Evolutionary conservation across 2,329 filamentous ascomycete genomes (phyloP).

Genomic region (Colletotrichum sp.): DNA sequence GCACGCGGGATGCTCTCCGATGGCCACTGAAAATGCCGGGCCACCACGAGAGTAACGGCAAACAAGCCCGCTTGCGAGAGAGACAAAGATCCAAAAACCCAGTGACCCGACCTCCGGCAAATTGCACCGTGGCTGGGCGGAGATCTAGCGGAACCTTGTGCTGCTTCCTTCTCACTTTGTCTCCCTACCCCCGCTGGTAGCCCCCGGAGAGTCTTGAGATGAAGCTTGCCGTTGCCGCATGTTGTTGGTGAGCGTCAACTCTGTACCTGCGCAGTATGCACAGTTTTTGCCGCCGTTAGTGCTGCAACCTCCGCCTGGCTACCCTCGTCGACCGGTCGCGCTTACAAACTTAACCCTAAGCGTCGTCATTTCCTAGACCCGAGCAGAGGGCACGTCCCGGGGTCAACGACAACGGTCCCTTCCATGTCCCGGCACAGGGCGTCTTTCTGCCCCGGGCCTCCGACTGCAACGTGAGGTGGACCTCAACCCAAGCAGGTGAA

Average conservation of each 20-base stretch:
- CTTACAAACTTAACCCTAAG: slow-evolving; percentile 19
- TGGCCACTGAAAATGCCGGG: slow-evolving; percentile 5
- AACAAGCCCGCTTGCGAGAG: background rate
- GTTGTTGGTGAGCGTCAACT: background rate
- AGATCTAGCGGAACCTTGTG: background rate
- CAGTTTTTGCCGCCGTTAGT: slow-evolving; percentile 13
- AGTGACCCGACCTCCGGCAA: background rate
- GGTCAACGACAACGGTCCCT: slow-evolving; percentile 8
- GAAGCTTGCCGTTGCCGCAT: background rate
- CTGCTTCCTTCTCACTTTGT: background rate
- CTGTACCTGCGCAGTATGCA: background rate
- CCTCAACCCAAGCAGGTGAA: slow-evolving; percentile 2
- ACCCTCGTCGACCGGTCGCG: slow-evolving; percentile 13
- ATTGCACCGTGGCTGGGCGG: background rate
- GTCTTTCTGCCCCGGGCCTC: slow-evolving; percentile 7
- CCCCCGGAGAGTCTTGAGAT: background rate
- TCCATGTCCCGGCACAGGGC: slow-evolving; percentile 11
- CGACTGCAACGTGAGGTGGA: slow-evolving; percentile 20
- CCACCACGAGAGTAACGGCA: background rate
- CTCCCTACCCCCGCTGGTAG: background rate
- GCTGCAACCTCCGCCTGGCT: slow-evolving; percentile 8
- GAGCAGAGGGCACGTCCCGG: slow-evolving; percentile 4
- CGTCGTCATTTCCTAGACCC: slow-evolving; percentile 19
- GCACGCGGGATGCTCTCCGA: slow-evolving; percentile 15
- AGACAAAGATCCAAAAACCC: background rate